These are phyloP conservation scores for Neoboletus magnificus DNA, from an alignment of 768 basidiomycete species.

Conservation along the genomic window DNA sequence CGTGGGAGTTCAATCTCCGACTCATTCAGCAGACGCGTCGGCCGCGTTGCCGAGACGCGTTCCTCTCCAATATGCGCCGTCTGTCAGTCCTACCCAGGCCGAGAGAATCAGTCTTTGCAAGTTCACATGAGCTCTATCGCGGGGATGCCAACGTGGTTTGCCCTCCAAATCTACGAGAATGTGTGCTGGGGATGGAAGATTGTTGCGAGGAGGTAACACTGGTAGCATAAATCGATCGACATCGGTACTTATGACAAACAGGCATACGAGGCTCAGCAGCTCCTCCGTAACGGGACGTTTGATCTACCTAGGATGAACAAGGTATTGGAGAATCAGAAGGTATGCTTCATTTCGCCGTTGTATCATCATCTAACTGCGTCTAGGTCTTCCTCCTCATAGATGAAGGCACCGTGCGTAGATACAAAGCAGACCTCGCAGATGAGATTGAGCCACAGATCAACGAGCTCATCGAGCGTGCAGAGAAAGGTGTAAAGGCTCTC, in stretches of 20 bases:
- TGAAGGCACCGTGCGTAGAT: conserved; percentile 66
- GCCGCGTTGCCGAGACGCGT: conserved; percentile 14
- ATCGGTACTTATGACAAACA: conserved; percentile 24
- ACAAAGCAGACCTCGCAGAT: conserved; percentile 72
- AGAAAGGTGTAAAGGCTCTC: conserved; percentile 60
- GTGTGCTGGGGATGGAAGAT: conserved; percentile 75
- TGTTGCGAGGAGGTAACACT: conserved; percentile 69
- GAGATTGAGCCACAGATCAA: conserved; percentile 80
- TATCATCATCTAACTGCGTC: conserved; percentile 3
- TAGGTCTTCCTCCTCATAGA: conserved; percentile 76
- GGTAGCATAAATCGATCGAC: neutral
- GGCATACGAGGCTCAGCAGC: conserved; percentile 66
- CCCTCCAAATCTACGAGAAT: conserved; percentile 70
- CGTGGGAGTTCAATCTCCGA: conserved; percentile 25
- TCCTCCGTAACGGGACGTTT: conserved; percentile 64
- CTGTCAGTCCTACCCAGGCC: conserved; percentile 46
- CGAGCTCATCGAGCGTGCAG: conserved; percentile 68
- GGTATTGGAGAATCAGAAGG: conserved; percentile 65
- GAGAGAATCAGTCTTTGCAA: conserved; percentile 68
- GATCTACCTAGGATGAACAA: conserved; percentile 71
- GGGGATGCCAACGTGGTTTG: conserved; percentile 63
- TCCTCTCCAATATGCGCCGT: conserved; percentile 37
- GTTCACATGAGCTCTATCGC: conserved; percentile 62
- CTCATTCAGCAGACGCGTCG: conserved; percentile 10
- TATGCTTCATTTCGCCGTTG: conserved; percentile 25